These are phyloP conservation scores for Phytophthora boehmeriae DNA, from an alignment of 352 stramenopile species.

Conservation along the genomic window DNA sequence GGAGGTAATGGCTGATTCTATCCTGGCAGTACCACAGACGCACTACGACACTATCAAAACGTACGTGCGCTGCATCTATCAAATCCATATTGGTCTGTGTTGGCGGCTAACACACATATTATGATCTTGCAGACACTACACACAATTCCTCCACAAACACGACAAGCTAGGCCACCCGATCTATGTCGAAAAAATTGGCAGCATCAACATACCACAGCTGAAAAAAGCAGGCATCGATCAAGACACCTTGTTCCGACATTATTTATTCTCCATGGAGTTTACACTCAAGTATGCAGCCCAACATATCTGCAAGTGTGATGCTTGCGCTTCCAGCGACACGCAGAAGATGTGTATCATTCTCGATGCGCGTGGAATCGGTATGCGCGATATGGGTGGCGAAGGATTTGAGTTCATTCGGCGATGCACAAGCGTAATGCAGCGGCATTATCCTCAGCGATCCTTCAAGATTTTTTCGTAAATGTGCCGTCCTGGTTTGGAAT, in stretches of 20 bases:
- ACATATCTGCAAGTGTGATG: constrained; percentile 55
- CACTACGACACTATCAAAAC: constrained; percentile 76
- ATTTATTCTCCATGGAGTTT: constrained; percentile 88
- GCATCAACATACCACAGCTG: constrained; percentile 84
- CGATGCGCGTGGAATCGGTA: constrained; percentile 74
- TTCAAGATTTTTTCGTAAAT: constrained; percentile 94
- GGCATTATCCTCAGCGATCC: constrained; percentile 88
- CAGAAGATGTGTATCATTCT: constrained; percentile 81
- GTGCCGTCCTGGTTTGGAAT: constrained; percentile 92
- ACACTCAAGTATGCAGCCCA: constrained; percentile 77
- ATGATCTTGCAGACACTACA: constrained; percentile 28
- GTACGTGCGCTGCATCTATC: constrained; percentile 23
- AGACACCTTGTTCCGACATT: constrained; percentile 81
- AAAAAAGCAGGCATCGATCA: constrained; percentile 66
- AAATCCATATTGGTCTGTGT: not conserved
- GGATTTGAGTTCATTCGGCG: constrained; percentile 81
- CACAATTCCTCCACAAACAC: constrained; percentile 71
- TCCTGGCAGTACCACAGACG: constrained; percentile 62
- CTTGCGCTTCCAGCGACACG: constrained; percentile 65
- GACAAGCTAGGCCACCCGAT: constrained; percentile 81
- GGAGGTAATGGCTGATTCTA: constrained; percentile 71
- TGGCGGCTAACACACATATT: constrained; percentile 1
- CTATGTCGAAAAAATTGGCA: constrained; percentile 84
- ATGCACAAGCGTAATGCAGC: constrained; percentile 82
- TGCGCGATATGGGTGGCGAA: constrained; percentile 78